Evolutionary conservation across 768 basidiomycete species (phyloP).

Genomic region (Kwoniella dendrophila): DNA sequence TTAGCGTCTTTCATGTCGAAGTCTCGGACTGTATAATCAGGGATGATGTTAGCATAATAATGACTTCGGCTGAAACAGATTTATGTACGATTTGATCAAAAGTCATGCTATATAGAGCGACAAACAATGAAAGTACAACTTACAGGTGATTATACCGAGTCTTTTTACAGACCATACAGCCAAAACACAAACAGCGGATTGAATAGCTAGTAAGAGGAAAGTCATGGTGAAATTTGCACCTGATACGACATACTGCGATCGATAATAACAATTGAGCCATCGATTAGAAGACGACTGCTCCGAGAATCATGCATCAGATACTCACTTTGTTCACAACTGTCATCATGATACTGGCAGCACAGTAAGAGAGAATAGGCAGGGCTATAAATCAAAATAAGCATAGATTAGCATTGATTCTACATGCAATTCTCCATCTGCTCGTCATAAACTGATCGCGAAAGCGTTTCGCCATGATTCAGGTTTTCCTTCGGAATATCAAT

Average conservation of each 20-base stretch:
- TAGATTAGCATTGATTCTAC: no score
- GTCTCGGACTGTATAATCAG: slow-evolving; percentile 61
- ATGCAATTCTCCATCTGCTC: no score
- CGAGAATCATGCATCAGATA: background rate
- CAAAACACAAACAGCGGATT: slow-evolving; percentile 80
- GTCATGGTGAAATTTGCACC: slow-evolving; percentile 94
- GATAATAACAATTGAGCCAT: background rate
- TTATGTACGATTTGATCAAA: no score
- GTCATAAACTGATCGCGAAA: no score
- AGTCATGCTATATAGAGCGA: no score
- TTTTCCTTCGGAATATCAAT: no score
- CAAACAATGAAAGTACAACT: slow-evolving; percentile 4
- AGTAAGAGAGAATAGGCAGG: slow-evolving; percentile 83
- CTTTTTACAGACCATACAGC: slow-evolving; percentile 78
- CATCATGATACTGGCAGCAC: slow-evolving; percentile 93
- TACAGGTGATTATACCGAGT: slow-evolving; percentile 59
- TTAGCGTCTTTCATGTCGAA: slow-evolving; percentile 84
- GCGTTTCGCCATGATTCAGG: no score
- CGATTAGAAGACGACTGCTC: background rate
- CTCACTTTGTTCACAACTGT: slow-evolving; percentile 92
- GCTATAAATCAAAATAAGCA: slow-evolving; percentile 58
- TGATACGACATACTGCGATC: slow-evolving; percentile 83
- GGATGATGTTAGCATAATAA: background rate
- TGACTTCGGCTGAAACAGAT: background rate
- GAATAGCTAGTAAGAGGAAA: slow-evolving; percentile 87